A percentile compares a stretch with the other conserved stretches of the same genome.
Conservation (phyloP, 2,329 filamentous ascomycete genomes). For the Arthrobotrys sinensis region DNA sequence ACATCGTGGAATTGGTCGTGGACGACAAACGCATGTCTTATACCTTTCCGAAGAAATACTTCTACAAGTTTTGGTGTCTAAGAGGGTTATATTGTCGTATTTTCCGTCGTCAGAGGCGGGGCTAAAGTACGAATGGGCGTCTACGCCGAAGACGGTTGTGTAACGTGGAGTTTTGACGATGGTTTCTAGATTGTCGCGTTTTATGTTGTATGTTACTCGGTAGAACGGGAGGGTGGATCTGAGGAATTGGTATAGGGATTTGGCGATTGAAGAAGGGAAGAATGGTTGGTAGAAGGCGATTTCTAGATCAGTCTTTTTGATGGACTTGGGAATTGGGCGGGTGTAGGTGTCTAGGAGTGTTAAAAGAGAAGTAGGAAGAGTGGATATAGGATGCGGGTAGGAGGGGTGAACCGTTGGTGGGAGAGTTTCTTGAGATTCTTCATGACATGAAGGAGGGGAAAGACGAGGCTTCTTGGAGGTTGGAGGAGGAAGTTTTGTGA, state of each 20-base stretch:
- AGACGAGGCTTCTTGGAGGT: conserved; percentile 35
- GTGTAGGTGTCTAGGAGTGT: conserved; percentile 32
- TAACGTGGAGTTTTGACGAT: conserved; percentile 74
- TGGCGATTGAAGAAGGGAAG: conserved; percentile 73
- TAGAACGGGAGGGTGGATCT: conserved; percentile 82
- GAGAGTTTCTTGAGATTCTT: conserved; percentile 11
- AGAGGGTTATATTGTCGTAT: conserved; percentile 60
- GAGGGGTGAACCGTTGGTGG: conserved; percentile 37
- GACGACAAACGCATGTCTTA: conserved; percentile 70
- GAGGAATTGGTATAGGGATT: conserved; percentile 79
- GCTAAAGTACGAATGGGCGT: conserved; percentile 76
- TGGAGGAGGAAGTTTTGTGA: conserved; percentile 34
- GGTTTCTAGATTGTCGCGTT: conserved; percentile 75
- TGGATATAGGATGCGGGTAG: conserved; percentile 43
- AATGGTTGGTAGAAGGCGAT: conserved; percentile 83
- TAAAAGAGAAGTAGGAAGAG: conserved; percentile 31
- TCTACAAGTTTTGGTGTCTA: conserved; percentile 69
- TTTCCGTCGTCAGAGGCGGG: conserved; percentile 66
- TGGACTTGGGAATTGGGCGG: conserved; percentile 63
- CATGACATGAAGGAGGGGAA: not conserved
- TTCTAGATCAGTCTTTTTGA: conserved; percentile 79
- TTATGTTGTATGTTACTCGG: conserved; percentile 80
- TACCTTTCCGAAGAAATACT: conserved; percentile 72
- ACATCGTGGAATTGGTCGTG: conserved; percentile 80
- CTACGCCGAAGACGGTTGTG: conserved; percentile 74